Base-by-base conservation (phyloP, 106 monocot genomes). In the Dendrobium huoshanense region DNA sequence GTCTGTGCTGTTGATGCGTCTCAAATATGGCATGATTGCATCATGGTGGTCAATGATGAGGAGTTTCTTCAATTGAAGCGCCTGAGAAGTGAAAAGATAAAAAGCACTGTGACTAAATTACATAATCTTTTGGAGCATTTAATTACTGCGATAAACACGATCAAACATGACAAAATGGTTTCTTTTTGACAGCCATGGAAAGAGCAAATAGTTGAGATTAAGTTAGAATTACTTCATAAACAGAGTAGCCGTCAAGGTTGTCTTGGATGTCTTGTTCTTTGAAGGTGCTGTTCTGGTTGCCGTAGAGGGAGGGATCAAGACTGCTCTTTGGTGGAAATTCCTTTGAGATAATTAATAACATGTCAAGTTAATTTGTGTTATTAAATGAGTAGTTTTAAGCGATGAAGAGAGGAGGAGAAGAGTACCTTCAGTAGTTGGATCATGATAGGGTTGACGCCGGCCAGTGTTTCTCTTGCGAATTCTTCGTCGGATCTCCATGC, bases 21-120 rank as follows among this genome's bases (percentile, higher is more conserved):
- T 75, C 49, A 96, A 55, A 72, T 85, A 93, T 2, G 91, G 91
- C 54, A 92, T 85, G 72, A 93, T 22, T 0, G 81, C 25, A 41
- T 93, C 95, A 77, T 91, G 95, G 77, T 91, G 88, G 75, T 93
- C 88, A 75, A 95, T 45, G 22, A 95, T 95, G 89, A 85, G 93
- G 20, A 93, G 83, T 78, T 65, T 88, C 77, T 90, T 92, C 11
- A n/a, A 55, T 29, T 64, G 33, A 40, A 91, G 24, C 65, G 85
- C 88, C 89, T 92, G 75, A 70, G 24, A 33, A 65, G 64, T 13
- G 44, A 16, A 33, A 40, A 72, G 0, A 16, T 72, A 1, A 17
- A 72, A 72, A 8, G 20, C 5, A 58, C 20, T 17, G 29, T 68
- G 45, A 45, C 25, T n/a, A 29, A 27, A 7, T 9, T 18, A 0